Percentiles rank a stretch among this genome's conserved stretches.
These are phyloP conservation scores for Trametes versicolor DNA, from an alignment of 1,284 basidiomycete genomes.

Conservation along the genomic window DNA sequence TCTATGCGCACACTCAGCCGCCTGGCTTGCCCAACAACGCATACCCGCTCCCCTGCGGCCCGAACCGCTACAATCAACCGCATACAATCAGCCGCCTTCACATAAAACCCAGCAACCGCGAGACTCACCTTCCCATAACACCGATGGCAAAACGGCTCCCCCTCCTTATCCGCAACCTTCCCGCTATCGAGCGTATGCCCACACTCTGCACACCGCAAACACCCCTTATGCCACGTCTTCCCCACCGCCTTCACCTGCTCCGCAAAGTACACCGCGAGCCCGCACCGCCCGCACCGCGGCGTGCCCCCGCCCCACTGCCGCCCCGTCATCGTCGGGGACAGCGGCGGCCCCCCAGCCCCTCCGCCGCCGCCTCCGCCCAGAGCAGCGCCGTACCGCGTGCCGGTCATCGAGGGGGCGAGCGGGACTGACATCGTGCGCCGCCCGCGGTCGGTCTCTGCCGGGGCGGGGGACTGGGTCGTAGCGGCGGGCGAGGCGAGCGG, in stretches of 20 bases:
- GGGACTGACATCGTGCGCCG: conserved; percentile 34
- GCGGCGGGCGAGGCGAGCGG: conserved; percentile 44
- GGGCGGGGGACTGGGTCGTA: neutral
- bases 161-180: conserved; percentile 77
- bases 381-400: conserved; percentile 61
- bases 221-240: conserved; percentile 80
- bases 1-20: conserved; percentile 39
- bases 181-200: conserved; percentile 71
- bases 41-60: conserved; percentile 78
- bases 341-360: conserved; percentile 3
- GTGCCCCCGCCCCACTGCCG: conserved; percentile 55
- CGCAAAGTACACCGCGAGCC: conserved; percentile 70
- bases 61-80: conserved; percentile 55
- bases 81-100: no score
- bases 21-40: conserved; percentile 74
- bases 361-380: conserved; percentile 43
- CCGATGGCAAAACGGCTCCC: conserved; percentile 69
- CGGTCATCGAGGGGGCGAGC: conserved; percentile 54
- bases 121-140: conserved; percentile 76
- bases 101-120: conserved; percentile 13
- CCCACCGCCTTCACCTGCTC: conserved; percentile 82
- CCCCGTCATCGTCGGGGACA: conserved; percentile 44
- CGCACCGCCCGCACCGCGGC: conserved; percentile 65
- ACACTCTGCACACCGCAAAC: conserved; percentile 77
- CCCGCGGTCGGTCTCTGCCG: conserved; percentile 2